Conservation (phyloP, 768 basidiomycete species). For the Paxillus rubicundulus region DNA sequence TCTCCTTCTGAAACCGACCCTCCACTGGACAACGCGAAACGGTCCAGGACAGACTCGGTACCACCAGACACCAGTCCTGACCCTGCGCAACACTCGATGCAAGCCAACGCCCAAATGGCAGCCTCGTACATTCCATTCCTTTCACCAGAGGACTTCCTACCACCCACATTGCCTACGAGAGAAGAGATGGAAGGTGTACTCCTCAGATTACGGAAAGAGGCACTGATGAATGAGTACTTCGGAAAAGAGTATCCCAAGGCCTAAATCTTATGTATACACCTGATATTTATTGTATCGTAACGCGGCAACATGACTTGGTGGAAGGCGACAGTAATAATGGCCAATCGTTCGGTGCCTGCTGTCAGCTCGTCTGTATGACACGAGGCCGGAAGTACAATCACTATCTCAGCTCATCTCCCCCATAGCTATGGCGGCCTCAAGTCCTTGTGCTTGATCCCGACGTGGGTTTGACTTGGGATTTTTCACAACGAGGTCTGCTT, state of each 20-base stretch:
- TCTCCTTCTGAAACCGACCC: constrained; percentile 31
- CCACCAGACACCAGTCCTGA: constrained; percentile 4
- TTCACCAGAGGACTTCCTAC: constrained; percentile 65
- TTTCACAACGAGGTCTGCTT: constrained; percentile 75
- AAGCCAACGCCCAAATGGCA: constrained; percentile 49
- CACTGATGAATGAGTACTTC: constrained; percentile 76
- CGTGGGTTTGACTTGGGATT: constrained; percentile 44
- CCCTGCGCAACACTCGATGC: constrained; percentile 14
- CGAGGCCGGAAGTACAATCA: neutral
- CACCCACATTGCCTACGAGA: constrained; percentile 71
- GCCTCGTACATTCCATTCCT: constrained; percentile 74
- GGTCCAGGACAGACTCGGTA: constrained; percentile 22
- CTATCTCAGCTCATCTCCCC: constrained; percentile 12
- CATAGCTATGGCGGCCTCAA: constrained; percentile 16
- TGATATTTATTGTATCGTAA: constrained; percentile 6
- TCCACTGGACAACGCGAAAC: constrained; percentile 28
- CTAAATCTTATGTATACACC: constrained; percentile 12
- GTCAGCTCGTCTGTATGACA: neutral
- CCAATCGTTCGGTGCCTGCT: neutral
- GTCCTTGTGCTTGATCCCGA: constrained; percentile 19
- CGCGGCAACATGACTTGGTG: neutral
- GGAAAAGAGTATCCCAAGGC: constrained; percentile 34
- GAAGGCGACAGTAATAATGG: too few species aligned
- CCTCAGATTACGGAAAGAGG: constrained; percentile 74
- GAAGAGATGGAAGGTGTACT: constrained; percentile 79